Percentiles rank a stretch among this genome's conserved stretches.
Evolutionary conservation across 2,329 filamentous ascomycete genomes (phyloP).

Genomic region (Apiospora malaysiana): DNA sequence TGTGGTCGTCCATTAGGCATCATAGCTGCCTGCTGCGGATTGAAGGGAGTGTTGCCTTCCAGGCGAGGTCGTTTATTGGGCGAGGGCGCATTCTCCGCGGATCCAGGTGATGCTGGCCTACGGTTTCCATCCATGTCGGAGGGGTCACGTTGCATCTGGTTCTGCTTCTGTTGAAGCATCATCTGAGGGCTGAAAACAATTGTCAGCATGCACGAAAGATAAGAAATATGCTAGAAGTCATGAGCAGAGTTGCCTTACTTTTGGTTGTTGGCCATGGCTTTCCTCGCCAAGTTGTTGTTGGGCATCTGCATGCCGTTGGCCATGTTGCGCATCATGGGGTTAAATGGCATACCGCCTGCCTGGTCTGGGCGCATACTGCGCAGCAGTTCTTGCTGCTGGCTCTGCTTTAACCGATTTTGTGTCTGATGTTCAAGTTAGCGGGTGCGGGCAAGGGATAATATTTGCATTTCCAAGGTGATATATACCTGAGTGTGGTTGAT

Average conservation of each 20-base stretch:
- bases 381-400: constrained; percentile 77
- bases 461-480: constrained; percentile 23
- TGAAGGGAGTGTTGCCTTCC: constrained; percentile 74
- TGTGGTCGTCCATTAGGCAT: constrained; percentile 74
- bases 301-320: constrained; percentile 65
- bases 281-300: constrained; percentile 72
- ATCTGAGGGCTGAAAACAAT: constrained; percentile 45
- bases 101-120: constrained; percentile 80
- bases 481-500: constrained; percentile 82
- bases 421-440: constrained; percentile 48
- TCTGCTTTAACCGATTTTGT: constrained; percentile 75
- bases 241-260: constrained; percentile 56
- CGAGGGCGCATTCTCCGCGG: constrained; percentile 86
- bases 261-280: constrained; percentile 80
- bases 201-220: constrained; percentile 58
- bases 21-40: constrained; percentile 72
- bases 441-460: constrained; percentile 20
- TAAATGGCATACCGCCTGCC: constrained; percentile 55
- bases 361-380: constrained; percentile 72
- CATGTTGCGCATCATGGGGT: constrained; percentile 72
- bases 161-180: constrained; percentile 73
- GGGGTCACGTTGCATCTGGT: constrained; percentile 86
- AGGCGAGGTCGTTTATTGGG: constrained; percentile 89
- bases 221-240: neutral
- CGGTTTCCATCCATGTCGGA: constrained; percentile 87